Evolutionary conservation across 257 asterid genomes (phyloP).

Genomic region (Voacanga thouarsii): DNA sequence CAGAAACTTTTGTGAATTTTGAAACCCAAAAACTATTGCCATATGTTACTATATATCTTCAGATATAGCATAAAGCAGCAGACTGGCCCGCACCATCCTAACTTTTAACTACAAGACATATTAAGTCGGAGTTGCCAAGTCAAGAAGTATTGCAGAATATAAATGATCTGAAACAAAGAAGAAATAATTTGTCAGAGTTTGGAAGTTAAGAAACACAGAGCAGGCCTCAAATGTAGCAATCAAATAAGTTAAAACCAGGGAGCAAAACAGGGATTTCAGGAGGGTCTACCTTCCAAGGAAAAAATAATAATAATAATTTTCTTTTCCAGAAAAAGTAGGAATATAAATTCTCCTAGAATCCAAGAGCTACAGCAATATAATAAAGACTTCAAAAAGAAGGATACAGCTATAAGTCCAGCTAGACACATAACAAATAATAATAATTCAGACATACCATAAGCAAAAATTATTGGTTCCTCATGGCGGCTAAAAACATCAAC

Average conservation of each 20-base stretch:
- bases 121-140: not conserved
- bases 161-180: not conserved
- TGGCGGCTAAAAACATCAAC: slow-evolving; percentile 94
- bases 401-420: not conserved
- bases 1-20: not conserved
- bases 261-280: not conserved
- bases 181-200: not conserved
- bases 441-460: slow-evolving; percentile 52
- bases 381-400: not conserved
- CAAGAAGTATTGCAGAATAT: not conserved
- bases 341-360: not conserved
- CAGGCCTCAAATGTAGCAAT: not conserved
- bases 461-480: slow-evolving; percentile 75
- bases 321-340: not conserved
- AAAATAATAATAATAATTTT: not conserved
- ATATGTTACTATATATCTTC: not conserved
- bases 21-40: not conserved
- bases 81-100: not conserved
- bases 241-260: not conserved
- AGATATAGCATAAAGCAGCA: not conserved
- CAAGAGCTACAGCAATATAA: not conserved
- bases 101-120: not conserved
- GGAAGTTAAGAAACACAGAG: not conserved
- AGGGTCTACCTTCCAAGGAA: not conserved
- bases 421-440: not conserved